A percentile compares a stretch with the other conserved stretches of the same genome.
phyloP scores from a whole-genome alignment of 805 yeast genomes.

The Barnettozyma vustinii region DNA sequence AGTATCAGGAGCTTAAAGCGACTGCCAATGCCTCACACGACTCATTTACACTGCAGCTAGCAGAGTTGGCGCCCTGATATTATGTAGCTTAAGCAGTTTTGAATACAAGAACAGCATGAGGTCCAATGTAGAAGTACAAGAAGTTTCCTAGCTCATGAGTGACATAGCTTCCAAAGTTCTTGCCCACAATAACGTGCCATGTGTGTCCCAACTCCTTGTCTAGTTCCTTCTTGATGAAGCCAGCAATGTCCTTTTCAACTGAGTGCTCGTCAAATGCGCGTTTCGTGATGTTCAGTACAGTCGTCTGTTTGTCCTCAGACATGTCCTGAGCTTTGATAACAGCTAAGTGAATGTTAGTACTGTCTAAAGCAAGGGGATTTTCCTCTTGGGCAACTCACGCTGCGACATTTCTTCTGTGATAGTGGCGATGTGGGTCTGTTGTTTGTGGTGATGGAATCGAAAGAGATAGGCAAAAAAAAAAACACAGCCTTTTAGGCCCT shows the following conservation, averaged over 20 bases:
- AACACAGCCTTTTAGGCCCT: slow-evolving; percentile 4
- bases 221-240: slow-evolving; percentile 54
- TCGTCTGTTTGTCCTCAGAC: slow-evolving; percentile 44
- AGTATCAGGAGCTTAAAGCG: not conserved
- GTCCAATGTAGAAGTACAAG: slow-evolving; percentile 65
- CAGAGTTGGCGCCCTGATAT: slow-evolving; percentile 1
- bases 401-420: not conserved
- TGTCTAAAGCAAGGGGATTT: not conserved
- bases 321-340: slow-evolving; percentile 26
- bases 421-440: not conserved
- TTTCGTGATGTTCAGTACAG: slow-evolving; percentile 41
- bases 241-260: slow-evolving; percentile 60
- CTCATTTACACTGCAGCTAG: slow-evolving; percentile 1
- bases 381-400: not conserved
- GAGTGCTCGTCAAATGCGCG: slow-evolving; percentile 39
- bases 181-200: slow-evolving; percentile 82
- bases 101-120: slow-evolving; percentile 61
- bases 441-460: not conserved
- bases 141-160: slow-evolving; percentile 75
- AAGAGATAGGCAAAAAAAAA: not conserved
- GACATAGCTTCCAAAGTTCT: slow-evolving; percentile 72
- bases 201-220: slow-evolving; percentile 62
- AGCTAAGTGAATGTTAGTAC: slow-evolving; percentile 9
- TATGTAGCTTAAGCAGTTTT: slow-evolving; percentile 55
- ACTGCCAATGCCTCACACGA: not conserved